Evolutionary conservation across 305 asterid genomes (phyloP).

Genomic region (Withania somnifera): DNA sequence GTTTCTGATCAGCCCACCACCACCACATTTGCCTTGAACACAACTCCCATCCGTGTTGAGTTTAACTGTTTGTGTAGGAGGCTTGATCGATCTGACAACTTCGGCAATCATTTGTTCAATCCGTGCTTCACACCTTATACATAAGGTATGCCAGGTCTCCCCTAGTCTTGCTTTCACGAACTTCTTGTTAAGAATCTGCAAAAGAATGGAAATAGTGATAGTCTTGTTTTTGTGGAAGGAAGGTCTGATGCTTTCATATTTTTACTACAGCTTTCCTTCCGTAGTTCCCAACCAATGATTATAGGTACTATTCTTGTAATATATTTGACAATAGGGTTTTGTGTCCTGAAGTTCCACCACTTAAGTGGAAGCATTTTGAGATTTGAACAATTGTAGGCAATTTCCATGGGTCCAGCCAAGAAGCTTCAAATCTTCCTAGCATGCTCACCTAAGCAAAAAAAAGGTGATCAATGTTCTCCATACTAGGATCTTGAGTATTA

Average conservation of each 20-base stretch:
- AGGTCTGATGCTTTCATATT: neutral
- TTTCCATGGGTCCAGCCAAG: neutral
- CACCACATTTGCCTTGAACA: neutral
- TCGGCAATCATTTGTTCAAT: neutral
- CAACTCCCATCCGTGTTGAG: neutral
- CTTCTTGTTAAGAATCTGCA: neutral
- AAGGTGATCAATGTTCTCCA: neutral
- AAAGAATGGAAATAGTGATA: too few species aligned
- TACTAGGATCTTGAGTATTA: neutral
- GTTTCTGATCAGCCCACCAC: too few species aligned
- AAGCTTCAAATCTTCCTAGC: neutral
- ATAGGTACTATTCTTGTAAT: neutral
- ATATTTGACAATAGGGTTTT: neutral
- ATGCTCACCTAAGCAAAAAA: neutral
- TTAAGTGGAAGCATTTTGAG: neutral
- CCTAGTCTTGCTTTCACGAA: neutral
- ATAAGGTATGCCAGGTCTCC: neutral
- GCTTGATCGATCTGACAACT: neutral
- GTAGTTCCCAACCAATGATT: too few species aligned
- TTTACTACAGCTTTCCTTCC: neutral
- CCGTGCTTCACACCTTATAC: neutral
- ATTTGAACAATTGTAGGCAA: too few species aligned
- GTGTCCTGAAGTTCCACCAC: neutral
- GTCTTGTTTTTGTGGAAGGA: neutral
- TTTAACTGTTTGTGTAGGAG: too few species aligned